Conservation (phyloP, 2,329 filamentous ascomycete genomes). For the Trichoderma guizhouense region DNA sequence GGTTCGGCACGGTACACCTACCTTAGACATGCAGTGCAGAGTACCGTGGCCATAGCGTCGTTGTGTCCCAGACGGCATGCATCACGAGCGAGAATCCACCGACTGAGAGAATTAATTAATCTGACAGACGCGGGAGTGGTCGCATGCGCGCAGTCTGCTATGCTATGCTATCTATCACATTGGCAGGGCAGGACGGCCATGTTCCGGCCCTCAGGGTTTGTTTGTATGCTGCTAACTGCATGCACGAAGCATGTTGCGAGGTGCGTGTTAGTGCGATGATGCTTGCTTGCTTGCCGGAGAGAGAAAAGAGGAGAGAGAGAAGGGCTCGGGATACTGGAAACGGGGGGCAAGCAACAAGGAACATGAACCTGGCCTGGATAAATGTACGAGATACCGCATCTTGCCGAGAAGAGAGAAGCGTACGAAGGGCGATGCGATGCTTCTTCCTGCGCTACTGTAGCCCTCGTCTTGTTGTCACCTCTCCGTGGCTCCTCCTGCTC, state of each 20-base stretch:
- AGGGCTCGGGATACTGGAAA: not conserved
- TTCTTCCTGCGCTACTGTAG: not conserved
- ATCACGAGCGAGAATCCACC: constrained; percentile 7
- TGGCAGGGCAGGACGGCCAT: not conserved
- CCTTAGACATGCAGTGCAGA: not conserved
- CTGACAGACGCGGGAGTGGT: constrained; percentile 3
- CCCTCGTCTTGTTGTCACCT: no score
- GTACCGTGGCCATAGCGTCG: not conserved
- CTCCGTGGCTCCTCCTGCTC: no score
- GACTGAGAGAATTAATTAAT: not conserved
- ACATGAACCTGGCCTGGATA: not conserved
- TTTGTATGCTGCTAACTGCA: not conserved
- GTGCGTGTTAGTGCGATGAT: not conserved
- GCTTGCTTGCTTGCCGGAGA: not conserved
- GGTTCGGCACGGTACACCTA: not conserved
- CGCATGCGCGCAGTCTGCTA: not conserved
- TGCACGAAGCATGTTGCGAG: not conserved
- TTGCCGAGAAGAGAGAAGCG: not conserved
- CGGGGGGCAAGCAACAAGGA: not conserved
- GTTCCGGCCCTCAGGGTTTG: not conserved
- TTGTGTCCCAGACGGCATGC: not conserved
- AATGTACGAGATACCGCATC: not conserved
- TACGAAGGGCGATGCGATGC: not conserved
- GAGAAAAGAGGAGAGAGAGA: not conserved
- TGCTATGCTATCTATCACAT: not conserved